A percentile compares a stretch with the other conserved stretches of the same genome.
phyloP scores from a whole-genome alignment of 139 green algal genomes.

The Coelastrella sp. region DNA sequence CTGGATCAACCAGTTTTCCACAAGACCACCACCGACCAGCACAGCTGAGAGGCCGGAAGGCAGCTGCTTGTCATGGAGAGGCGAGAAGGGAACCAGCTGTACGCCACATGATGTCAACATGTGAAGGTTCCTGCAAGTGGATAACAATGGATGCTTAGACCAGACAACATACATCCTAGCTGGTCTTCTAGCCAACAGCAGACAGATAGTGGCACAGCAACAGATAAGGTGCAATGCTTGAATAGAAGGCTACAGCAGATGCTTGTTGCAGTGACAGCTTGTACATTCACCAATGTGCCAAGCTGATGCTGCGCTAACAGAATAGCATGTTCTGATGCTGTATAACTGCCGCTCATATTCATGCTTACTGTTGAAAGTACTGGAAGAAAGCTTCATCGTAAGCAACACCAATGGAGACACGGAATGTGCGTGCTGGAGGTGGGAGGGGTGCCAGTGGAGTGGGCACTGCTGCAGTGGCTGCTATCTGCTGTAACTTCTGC shows the following conservation, averaged over 20 bases:
- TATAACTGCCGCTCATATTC: too few relatives aligned
- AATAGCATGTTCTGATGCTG: too few relatives aligned
- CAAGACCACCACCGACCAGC: conserved; percentile 89
- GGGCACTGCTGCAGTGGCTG: conserved; percentile 22
- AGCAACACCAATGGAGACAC: conserved; percentile 38
- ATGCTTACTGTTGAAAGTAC: conserved; percentile 46
- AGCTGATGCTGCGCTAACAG: too few relatives aligned
- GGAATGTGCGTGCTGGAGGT: conserved; percentile 10
- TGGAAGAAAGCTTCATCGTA: conserved; percentile 36
- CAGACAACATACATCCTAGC: too few relatives aligned
- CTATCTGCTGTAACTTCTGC: conserved; percentile 19
- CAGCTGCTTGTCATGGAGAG: conserved; percentile 82
- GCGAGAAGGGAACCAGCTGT: conserved; percentile 93
- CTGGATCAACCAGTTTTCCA: conserved; percentile 74
- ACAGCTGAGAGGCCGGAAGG: conserved; percentile 79
- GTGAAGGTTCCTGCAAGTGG: conserved; percentile 62
- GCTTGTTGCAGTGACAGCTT: too few relatives aligned
- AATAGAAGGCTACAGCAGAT: background rate
- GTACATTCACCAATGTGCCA: too few relatives aligned
- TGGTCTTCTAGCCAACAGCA: too few relatives aligned
- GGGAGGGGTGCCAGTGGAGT: conserved; percentile 15
- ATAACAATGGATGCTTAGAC: too few relatives aligned
- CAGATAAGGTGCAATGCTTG: background rate
- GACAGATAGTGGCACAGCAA: too few relatives aligned
- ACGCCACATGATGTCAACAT: conserved; percentile 75